Base-by-base conservation (phyloP, 331 rosid genomes). In the Acacia concinna region DNA sequence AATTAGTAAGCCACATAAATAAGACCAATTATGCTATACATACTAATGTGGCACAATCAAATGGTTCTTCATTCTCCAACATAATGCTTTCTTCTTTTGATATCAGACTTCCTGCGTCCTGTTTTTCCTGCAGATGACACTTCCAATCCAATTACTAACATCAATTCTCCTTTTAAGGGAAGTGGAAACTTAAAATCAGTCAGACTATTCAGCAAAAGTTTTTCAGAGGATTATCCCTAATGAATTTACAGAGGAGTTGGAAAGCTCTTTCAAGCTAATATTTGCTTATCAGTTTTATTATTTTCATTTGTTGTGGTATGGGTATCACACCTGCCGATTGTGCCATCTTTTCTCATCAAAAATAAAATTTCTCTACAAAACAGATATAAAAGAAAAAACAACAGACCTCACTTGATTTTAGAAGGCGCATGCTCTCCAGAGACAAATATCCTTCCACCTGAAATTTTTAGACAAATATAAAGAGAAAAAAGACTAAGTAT, bases 381-480 rank as follows among this genome's bases (percentile, higher is more conserved):
- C 0, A 8, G 1, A 7, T 34, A 12, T 2, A 20, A 21, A 37
- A 35, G 25, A 66, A n/a, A 17, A 62, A 47, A 15, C 23, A 75
- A 68, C 84, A 75, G 34, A 79, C 90, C 90, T 88, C 81, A 41
- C 27, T 83, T 31, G 81, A 81, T 8, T 73, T 74, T 66, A 62
- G 23, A 67, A 73, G 77, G 84, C 90, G 83, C 32, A 87, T 68
- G 78, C 77, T 91, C 85, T 89, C 97, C 72, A 89, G 65, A 18
- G 93, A 77, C 78, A 92, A 83, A 88, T 92, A 94, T 84, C 97
- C 93, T 71, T 82, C 90, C 63, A 60, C 82, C 93, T 90, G 74
- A 18, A 54, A 59, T 90, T 90, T 76, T 18, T 63, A 27, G 47
- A 35, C 8, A 9, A 20, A 34, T 20, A 34, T 23, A 54, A 4